Evolutionary conservation across 306 rosid species (phyloP).

Genomic region (Sindora glabra): DNA sequence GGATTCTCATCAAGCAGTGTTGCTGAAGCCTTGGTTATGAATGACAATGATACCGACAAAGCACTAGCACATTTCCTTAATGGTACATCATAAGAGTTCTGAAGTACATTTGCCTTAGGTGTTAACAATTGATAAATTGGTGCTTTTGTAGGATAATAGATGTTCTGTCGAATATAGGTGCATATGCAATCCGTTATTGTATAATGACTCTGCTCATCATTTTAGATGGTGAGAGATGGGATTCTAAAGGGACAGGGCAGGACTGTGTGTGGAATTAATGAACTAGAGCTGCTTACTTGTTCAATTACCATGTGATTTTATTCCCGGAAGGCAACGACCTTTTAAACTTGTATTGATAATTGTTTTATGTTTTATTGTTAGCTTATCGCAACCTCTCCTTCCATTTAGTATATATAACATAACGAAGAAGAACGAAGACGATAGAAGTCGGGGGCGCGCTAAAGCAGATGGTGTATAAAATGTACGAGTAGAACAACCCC

Average conservation of each 20-base stretch:
- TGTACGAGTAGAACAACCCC: no score
- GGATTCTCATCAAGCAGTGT: conserved; percentile 69
- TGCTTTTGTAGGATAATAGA: conserved; percentile 17
- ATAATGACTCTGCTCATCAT: neutral
- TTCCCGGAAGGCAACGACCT: neutral
- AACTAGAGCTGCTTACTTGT: no score
- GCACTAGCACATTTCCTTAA: conserved; percentile 75
- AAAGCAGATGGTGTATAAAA: no score
- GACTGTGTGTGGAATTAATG: no score
- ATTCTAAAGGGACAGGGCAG: neutral
- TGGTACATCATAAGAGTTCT: conserved; percentile 43
- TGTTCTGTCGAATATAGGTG: conserved; percentile 9
- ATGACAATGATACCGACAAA: conserved; percentile 82
- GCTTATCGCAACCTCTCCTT: no score
- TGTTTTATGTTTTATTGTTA: no score
- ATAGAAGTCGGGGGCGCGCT: no score
- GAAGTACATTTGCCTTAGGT: conserved; percentile 4
- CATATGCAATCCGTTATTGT: neutral
- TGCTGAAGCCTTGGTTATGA: conserved; percentile 60
- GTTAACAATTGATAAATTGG: neutral
- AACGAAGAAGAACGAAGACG: no score
- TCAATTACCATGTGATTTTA: neutral
- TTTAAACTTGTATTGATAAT: neutral
- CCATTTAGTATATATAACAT: no score
- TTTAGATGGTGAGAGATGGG: neutral